phyloP scores from a whole-genome alignment of 352 stramenopile species.

The Plasmopara halstedii region DNA sequence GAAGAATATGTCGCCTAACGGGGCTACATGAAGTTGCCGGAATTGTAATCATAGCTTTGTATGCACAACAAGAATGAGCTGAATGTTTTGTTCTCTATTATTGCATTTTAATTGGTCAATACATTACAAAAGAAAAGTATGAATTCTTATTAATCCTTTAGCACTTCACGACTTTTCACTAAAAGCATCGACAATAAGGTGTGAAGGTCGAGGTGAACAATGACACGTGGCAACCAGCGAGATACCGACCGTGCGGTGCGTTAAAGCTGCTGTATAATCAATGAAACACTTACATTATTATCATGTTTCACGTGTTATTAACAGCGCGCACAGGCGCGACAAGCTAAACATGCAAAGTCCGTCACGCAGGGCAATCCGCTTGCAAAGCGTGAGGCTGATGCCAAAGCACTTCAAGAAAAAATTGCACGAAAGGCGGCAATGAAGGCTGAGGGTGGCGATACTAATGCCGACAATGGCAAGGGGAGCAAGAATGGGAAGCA shows the following conservation, averaged over 20 bases:
- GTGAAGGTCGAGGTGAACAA: slow-evolving; percentile 15
- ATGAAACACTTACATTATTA: no score
- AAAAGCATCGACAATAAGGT: no score
- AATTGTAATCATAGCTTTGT: slow-evolving; percentile 21
- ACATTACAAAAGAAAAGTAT: no score
- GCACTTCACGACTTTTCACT: no score
- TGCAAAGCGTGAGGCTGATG: slow-evolving; percentile 57
- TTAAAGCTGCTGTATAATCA: no score
- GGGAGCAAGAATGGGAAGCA: slow-evolving; percentile 33
- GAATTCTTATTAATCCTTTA: no score
- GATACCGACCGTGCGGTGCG: slow-evolving; percentile 64
- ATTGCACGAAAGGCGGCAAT: slow-evolving; percentile 64
- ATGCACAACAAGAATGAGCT: not conserved
- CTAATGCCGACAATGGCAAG: slow-evolving; percentile 10
- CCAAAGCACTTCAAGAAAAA: slow-evolving; percentile 77
- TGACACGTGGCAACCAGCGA: slow-evolving; percentile 80
- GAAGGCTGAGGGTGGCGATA: slow-evolving; percentile 43
- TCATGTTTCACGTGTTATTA: not conserved
- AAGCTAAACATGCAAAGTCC: slow-evolving; percentile 40
- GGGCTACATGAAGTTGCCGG: not conserved
- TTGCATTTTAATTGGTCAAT: no score
- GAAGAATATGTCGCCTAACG: not conserved
- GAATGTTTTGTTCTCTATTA: not conserved
- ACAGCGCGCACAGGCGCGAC: slow-evolving; percentile 69
- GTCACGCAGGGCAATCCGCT: slow-evolving; percentile 41